Percentiles rank a stretch among this genome's conserved stretches.
Conservation (phyloP, 257 asterid species). For the Nyctanthes arbortristis region DNA sequence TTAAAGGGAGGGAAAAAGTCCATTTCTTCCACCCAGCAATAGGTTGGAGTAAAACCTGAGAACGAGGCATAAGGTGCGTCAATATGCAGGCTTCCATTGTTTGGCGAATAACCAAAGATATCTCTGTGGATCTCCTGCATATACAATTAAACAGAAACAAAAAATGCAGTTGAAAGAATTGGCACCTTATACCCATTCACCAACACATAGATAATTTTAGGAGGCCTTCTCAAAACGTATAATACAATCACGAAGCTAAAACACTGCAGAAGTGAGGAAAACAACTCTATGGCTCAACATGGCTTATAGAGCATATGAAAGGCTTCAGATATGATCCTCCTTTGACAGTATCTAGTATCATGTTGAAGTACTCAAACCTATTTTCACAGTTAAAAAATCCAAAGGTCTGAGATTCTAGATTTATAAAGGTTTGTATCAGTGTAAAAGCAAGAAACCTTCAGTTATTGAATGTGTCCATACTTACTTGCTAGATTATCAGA, state of each 20-base stretch:
- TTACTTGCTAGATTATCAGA: neutral
- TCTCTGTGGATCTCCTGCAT: slow-evolving; percentile 78
- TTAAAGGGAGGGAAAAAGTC: neutral
- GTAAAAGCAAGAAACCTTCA: neutral
- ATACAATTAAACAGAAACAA: neutral
- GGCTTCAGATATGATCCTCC: neutral
- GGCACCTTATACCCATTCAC: neutral
- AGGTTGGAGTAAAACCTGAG: slow-evolving; percentile 61
- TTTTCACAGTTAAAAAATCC: neutral
- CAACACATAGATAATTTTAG: neutral
- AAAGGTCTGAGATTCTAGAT: neutral
- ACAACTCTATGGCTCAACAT: neutral
- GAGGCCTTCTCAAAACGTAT: neutral
- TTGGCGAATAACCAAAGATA: slow-evolving; percentile 91
- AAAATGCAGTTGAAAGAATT: neutral
- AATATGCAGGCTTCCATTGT: slow-evolving; percentile 95
- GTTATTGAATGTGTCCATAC: neutral
- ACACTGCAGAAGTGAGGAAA: neutral
- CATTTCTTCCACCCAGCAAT: neutral
- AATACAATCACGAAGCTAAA: neutral
- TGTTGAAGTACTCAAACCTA: neutral
- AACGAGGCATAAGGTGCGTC: slow-evolving; percentile 86
- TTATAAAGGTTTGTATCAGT: neutral
- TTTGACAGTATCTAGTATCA: neutral
- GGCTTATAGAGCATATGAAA: neutral